These are phyloP conservation scores for Lasiodiplodia citricola DNA, from an alignment of 2,329 filamentous ascomycete genomes.

Conservation along the genomic window DNA sequence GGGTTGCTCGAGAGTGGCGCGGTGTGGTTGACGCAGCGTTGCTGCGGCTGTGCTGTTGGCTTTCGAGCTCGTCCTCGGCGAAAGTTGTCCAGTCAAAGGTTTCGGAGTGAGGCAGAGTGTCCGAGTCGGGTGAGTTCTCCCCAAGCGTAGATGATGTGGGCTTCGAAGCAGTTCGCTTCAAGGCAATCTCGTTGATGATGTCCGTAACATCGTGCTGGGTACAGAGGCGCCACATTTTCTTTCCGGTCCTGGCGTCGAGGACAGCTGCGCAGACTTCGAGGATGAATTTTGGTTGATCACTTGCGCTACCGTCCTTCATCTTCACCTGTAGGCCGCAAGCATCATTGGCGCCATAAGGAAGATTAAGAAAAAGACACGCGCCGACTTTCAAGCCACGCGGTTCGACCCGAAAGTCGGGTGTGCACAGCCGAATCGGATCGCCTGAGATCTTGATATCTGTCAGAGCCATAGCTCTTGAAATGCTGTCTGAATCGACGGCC, in stretches of 20 bases:
- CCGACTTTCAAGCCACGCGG: constrained; percentile 16
- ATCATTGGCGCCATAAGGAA: constrained; percentile 15
- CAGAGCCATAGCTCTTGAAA: not conserved
- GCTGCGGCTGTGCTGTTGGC: not conserved
- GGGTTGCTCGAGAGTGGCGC: not conserved
- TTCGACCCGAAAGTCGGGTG: not conserved
- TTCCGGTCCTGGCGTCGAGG: not conserved
- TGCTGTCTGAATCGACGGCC: not conserved
- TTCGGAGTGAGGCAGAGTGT: not conserved
- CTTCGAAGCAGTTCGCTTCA: not conserved
- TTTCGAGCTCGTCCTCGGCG: not conserved
- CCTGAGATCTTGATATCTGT: constrained; percentile 8
- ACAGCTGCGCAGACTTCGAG: not conserved
- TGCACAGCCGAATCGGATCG: constrained; percentile 4
- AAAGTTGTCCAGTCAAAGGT: constrained; percentile 13
- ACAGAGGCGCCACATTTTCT: constrained; percentile 8
- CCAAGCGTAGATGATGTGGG: not conserved
- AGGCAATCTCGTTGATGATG: constrained; percentile 1
- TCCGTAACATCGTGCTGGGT: constrained; percentile 13
- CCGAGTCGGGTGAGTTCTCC: not conserved
- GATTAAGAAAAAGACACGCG: constrained; percentile 16
- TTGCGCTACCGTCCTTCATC: constrained; percentile 1
- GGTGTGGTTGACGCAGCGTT: not conserved
- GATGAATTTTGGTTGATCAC: constrained; percentile 1
- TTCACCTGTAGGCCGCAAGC: constrained; percentile 4